Evolutionary conservation across 139 green algal species (phyloP), one percentile per base, ranked within the genome.

Genomic region (Chlamydomonas eustigma): DNA sequence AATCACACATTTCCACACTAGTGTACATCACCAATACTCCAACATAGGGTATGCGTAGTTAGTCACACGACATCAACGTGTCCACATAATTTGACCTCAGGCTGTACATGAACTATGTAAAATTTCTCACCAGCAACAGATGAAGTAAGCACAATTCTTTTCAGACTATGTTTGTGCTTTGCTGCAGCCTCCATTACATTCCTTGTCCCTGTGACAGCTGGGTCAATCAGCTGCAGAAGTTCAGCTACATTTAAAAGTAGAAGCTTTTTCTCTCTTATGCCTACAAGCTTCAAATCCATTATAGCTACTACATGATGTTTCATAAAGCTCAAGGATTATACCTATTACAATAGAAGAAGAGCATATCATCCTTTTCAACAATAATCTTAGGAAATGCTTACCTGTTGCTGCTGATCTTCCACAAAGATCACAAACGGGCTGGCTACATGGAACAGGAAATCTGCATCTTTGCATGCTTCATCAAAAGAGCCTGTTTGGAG

Each of bases 401-500:
- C 44, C 6, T 64, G 31, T 64, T 66, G 39, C 30, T 75, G 63
- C 3, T 58, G 71, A 39, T 66, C 28, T 38, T 76, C 71, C n/a
- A 76, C 71, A 0, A 39, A 44, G 35, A 78, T 79, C 4, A 78
- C 35, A 71, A 96, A 90, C 36, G 92, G 82, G 0, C 85, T 89
- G 0, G 91, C 91, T 1, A 88, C 82, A 76, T 96, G 91, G 84
- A 95, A 96, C 0, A 96, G 76, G 66, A 86, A 93, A 30, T 75
- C 3, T 2, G 37, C 69, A 22, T 82, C 88, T 0, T 52, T 37
- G 1, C 88, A 38, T 0, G 84, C 86, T 4, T n/a, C 67, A 25
- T 92, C 88, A 44, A 90, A 77, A 3, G 33, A 32, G n/a, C 50
- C 72, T 3, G 32, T 24, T 34, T 50, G 8, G 51, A 77, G 22